Conservation (phyloP, 2,329 filamentous ascomycete genomes). For the Paracamarosporium sp. region DNA sequence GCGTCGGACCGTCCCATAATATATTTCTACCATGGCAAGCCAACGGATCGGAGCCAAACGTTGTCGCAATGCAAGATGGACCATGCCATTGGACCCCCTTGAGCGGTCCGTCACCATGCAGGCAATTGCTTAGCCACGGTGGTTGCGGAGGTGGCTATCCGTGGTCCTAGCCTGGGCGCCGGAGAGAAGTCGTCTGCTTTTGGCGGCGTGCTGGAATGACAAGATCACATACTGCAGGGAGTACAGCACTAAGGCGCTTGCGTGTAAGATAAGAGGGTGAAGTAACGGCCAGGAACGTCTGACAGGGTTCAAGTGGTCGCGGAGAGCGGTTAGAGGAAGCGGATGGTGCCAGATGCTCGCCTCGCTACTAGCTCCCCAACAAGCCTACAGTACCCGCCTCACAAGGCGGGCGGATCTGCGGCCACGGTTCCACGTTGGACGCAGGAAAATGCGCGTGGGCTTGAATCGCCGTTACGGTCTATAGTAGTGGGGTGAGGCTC, state of each 20-base stretch:
- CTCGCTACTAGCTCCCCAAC: slow-evolving; percentile 24
- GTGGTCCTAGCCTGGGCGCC: slow-evolving; percentile 18
- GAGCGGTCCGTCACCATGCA: slow-evolving; percentile 12
- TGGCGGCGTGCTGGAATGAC: slow-evolving; percentile 24
- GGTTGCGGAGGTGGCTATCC: slow-evolving; percentile 15
- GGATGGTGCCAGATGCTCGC: slow-evolving; percentile 30
- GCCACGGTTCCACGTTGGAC: slow-evolving; percentile 38
- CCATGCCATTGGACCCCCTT: slow-evolving; percentile 15
- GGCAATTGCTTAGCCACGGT: slow-evolving; percentile 13
- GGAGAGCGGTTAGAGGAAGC: slow-evolving; percentile 15
- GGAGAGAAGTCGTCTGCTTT: slow-evolving; percentile 21
- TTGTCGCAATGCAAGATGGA: slow-evolving; percentile 16
- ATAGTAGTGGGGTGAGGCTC: slow-evolving; percentile 30
- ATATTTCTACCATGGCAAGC: slow-evolving; percentile 11
- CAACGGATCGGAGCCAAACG: slow-evolving; percentile 9
- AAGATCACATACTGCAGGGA: slow-evolving; percentile 26
- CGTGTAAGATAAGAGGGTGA: slow-evolving; percentile 27
- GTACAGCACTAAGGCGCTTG: slow-evolving; percentile 33
- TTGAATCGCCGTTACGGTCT: slow-evolving; percentile 31
- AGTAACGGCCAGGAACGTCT: slow-evolving; percentile 12
- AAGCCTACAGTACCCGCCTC: slow-evolving; percentile 21
- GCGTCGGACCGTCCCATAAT: slow-evolving; percentile 23
- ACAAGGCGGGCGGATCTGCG: slow-evolving; percentile 39
- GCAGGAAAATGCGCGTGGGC: slow-evolving; percentile 30
- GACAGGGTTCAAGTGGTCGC: slow-evolving; percentile 18